Percentiles rank a stretch among this genome's conserved stretches.
Conservation (phyloP, 305 asterid genomes). For the Solanum hybrid region DNA sequence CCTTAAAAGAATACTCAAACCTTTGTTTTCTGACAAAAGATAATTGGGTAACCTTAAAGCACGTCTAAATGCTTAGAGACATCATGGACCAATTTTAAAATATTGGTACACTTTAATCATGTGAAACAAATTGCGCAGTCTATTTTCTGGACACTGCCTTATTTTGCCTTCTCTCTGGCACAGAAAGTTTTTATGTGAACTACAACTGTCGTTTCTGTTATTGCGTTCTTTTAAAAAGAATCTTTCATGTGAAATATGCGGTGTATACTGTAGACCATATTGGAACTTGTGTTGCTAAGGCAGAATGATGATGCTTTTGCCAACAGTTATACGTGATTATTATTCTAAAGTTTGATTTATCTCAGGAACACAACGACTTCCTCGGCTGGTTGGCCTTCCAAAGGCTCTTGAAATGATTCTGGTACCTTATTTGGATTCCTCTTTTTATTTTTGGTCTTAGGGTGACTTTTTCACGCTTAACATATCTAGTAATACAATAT, state of each 20-base stretch:
- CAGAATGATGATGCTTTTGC: background rate
- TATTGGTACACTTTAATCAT: background rate
- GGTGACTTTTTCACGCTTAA: background rate
- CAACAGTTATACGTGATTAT: background rate
- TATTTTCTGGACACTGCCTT: background rate
- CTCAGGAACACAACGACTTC: conserved; percentile 96
- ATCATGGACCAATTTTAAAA: background rate
- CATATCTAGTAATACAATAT: background rate
- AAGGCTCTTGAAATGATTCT: conserved; percentile 96
- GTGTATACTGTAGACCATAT: background rate
- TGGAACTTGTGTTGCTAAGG: background rate
- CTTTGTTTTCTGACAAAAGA: background rate
- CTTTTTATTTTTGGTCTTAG: background rate
- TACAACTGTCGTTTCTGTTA: background rate
- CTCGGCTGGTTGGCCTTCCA: conserved; percentile 91
- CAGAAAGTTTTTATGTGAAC: background rate
- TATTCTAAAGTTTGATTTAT: background rate
- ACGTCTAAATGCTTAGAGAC: background rate
- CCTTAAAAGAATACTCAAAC: background rate
- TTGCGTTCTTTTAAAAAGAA: background rate
- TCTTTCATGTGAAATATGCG: background rate
- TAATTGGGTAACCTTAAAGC: background rate
- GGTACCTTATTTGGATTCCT: conserved; percentile 26
- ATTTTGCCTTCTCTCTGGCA: background rate
- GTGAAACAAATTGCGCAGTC: background rate